phyloP scores from a whole-genome alignment of 2,329 filamentous ascomycete genomes.

The Aspergillus tubingensis region DNA sequence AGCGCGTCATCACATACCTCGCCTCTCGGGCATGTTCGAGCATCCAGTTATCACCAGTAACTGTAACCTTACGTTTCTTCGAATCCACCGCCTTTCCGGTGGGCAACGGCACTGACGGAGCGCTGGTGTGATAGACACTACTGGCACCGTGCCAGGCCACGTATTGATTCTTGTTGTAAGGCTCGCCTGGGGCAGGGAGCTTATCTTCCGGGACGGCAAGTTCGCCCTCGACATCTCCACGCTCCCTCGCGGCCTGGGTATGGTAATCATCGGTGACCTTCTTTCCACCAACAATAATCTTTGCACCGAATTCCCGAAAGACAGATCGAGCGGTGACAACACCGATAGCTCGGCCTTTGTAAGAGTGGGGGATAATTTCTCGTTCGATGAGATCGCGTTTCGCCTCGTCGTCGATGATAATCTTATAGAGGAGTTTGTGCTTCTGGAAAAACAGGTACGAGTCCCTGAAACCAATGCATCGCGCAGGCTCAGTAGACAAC shows the following conservation, averaged over 20 bases:
- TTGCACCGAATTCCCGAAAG: slow-evolving; percentile 92
- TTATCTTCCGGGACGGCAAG: slow-evolving; percentile 86
- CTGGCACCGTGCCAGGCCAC: slow-evolving; percentile 98
- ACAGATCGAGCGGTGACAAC: slow-evolving; percentile 95
- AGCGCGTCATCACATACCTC: slow-evolving; percentile 59
- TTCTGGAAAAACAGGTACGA: slow-evolving; percentile 99
- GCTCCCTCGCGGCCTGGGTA: slow-evolving; percentile 70
- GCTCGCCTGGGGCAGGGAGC: slow-evolving; percentile 71
- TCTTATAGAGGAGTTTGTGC: slow-evolving; percentile 93
- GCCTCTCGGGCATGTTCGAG: slow-evolving; percentile 89
- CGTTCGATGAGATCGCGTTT: slow-evolving; percentile 95
- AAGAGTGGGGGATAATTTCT: slow-evolving; percentile 94
- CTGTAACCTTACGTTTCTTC: slow-evolving; percentile 82
- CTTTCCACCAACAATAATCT: slow-evolving; percentile 89
- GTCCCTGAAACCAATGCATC: slow-evolving; percentile 95
- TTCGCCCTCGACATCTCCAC: slow-evolving; percentile 83
- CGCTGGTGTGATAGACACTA: slow-evolving; percentile 85
- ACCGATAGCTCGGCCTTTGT: slow-evolving; percentile 96
- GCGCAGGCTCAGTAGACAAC: slow-evolving; percentile 95
- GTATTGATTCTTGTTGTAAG: slow-evolving; percentile 99
- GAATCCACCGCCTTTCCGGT: slow-evolving; percentile 72
- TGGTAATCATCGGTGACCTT: slow-evolving; percentile 89
- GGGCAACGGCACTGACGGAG: slow-evolving; percentile 72
- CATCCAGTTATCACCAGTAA: slow-evolving; percentile 96
- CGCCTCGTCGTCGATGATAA: slow-evolving; percentile 96